Evolutionary conservation across 371 early-diverging fungal species (phyloP).

Genomic region (Umbelopsis sp.): DNA sequence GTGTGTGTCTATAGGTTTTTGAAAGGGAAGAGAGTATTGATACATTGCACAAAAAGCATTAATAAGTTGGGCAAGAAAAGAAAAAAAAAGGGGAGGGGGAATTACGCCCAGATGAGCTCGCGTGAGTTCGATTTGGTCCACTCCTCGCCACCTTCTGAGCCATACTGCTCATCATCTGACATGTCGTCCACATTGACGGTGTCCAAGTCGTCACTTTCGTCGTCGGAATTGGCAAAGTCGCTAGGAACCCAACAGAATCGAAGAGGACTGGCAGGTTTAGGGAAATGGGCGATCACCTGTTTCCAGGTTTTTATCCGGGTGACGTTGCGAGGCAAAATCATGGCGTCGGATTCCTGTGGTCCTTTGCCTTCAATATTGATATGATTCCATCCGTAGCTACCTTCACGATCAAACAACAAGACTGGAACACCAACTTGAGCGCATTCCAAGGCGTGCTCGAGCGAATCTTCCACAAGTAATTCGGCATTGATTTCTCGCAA

Average conservation of each 20-base stretch:
- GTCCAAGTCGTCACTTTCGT: conserved; percentile 34
- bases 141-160: background rate
- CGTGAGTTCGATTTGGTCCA: background rate
- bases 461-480: conserved; percentile 52
- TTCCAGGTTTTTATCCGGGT: conserved; percentile 53
- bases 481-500: conserved; percentile 58
- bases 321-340: conserved; percentile 40
- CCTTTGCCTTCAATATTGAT: conserved; percentile 28
- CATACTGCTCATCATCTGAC: conserved; percentile 26
- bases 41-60: background rate
- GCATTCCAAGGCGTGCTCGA: conserved; percentile 50
- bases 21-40: background rate
- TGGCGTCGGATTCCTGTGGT: conserved; percentile 22
- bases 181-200: conserved; percentile 36
- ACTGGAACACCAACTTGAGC: conserved; percentile 45
- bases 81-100: background rate
- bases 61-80: background rate
- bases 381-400: conserved; percentile 53
- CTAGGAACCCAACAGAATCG: conserved; percentile 38
- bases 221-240: conserved; percentile 23
- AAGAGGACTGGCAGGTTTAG: conserved; percentile 53
- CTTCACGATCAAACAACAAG: conserved; percentile 47
- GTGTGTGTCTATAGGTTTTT: background rate
- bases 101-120: background rate
- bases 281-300: conserved; percentile 51